Percentiles rank a stretch among this genome's conserved stretches.
Evolutionary conservation across 257 asterid genomes (phyloP).

Genomic region (Solanum corneliomulleri): DNA sequence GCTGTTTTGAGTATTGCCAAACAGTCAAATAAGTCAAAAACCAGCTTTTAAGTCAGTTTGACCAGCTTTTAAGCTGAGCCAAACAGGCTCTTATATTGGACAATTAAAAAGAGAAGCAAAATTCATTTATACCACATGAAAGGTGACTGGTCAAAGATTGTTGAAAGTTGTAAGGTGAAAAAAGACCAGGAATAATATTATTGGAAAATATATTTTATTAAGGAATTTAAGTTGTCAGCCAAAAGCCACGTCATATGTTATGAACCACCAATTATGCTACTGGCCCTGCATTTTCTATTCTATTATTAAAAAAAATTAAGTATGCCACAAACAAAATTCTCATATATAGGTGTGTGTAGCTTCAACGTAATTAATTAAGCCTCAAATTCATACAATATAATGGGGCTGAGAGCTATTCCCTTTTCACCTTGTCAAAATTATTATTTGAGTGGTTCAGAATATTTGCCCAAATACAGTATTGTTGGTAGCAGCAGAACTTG

Average conservation of each 20-base stretch:
- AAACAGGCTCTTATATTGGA: not conserved
- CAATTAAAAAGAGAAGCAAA: not conserved
- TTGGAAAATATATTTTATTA: not conserved
- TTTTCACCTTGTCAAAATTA: constrained; percentile 38
- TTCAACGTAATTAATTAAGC: not conserved
- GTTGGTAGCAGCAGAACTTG: constrained; percentile 1
- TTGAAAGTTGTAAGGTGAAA: not conserved
- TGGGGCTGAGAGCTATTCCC: constrained; percentile 50
- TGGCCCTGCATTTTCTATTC: not conserved
- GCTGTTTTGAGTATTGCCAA: too few species aligned
- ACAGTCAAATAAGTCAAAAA: too few species aligned
- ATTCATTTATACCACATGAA: not conserved
- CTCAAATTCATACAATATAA: not conserved
- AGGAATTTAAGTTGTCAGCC: not conserved
- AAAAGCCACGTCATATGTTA: constrained; percentile 51
- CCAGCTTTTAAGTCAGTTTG: too few species aligned
- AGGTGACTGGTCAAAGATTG: not conserved
- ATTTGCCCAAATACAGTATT: not conserved
- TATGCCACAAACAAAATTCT: not conserved
- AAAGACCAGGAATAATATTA: not conserved
- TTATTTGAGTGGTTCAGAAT: constrained; percentile 4
- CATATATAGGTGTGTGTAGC: not conserved
- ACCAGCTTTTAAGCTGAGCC: too few species aligned
- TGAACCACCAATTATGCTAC: constrained; percentile 23
- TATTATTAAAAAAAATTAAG: not conserved